phyloP scores from a whole-genome alignment of 495 filamentous ascomycete genomes.

The Neurospora sp. region DNA sequence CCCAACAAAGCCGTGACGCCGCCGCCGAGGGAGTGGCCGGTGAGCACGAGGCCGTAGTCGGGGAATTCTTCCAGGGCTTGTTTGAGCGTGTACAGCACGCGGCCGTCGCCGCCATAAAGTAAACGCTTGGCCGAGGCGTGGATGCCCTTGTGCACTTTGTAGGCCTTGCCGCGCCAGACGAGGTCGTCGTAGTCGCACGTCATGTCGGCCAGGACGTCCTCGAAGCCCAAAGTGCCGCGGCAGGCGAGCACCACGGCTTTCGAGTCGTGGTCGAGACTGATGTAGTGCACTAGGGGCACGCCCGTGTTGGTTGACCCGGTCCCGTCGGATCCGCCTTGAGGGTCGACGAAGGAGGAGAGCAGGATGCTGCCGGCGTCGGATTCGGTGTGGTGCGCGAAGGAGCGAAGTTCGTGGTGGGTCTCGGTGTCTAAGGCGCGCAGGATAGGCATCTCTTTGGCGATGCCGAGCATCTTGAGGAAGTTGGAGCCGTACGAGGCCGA shows the following conservation, averaged over 20 bases:
- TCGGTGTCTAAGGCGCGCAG: conserved; percentile 34
- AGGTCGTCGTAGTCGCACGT: conserved; percentile 74
- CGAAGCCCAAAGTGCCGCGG: conserved; percentile 68
- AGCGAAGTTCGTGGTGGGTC: conserved; percentile 55
- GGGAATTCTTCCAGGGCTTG: conserved; percentile 61
- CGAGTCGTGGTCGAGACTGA: conserved; percentile 67
- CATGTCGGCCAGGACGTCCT: conserved; percentile 73
- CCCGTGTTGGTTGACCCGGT: conserved; percentile 63
- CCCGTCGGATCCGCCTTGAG: conserved; percentile 61
- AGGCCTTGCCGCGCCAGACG: conserved; percentile 51
- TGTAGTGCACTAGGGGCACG: conserved; percentile 68
- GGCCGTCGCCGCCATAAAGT: conserved; percentile 52
- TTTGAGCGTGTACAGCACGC: conserved; percentile 57
- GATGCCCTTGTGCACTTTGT: conserved; percentile 78
- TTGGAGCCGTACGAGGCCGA: conserved; percentile 67
- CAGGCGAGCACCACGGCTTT: conserved; percentile 69
- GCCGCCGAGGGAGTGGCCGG: conserved; percentile 68
- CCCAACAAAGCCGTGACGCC: conserved; percentile 65
- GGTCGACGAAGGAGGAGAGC: conserved; percentile 66
- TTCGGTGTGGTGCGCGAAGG: conserved; percentile 61
- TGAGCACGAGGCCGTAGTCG: conserved; percentile 66
- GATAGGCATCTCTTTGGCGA: conserved; percentile 39
- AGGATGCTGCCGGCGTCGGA: conserved; percentile 59
- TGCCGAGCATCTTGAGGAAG: conserved; percentile 62
- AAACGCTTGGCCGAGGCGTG: conserved; percentile 64